Evolutionary conservation across 2,329 filamentous ascomycete genomes (phyloP).

Genomic region (Aspergillus fischeri): DNA sequence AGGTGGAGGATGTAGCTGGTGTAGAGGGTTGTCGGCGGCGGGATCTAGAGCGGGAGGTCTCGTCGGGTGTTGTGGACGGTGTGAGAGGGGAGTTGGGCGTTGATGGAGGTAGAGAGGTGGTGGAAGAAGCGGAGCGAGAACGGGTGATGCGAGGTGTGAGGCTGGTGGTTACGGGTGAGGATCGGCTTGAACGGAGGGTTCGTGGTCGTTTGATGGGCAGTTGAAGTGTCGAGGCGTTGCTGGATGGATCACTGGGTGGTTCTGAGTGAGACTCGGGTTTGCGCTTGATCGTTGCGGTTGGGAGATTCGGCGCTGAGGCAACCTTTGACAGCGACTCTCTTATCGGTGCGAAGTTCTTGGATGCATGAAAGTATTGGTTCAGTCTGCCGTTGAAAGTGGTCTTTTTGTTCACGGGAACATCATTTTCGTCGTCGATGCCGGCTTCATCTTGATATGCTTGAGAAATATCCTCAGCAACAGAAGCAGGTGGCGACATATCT

Average conservation of each 20-base stretch:
- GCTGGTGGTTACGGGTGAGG: not conserved
- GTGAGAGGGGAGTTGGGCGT: conserved; percentile 1
- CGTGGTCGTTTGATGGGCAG: conserved; percentile 15
- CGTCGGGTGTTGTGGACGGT: conserved; percentile 5
- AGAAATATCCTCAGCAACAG: not conserved
- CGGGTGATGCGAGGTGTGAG: conserved; percentile 11
- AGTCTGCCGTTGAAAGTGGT: conserved; percentile 36
- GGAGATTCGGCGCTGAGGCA: not conserved
- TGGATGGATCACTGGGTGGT: not conserved
- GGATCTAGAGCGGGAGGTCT: conserved; percentile 4
- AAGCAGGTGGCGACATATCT: not conserved
- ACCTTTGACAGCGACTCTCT: not conserved
- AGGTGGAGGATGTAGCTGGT: conserved; percentile 16
- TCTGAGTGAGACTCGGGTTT: not conserved
- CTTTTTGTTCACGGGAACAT: conserved; percentile 30
- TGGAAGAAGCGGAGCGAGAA: conserved; percentile 11
- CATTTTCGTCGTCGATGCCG: conserved; percentile 7
- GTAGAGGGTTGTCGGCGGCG: conserved; percentile 13
- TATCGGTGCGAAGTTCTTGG: not conserved
- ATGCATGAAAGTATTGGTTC: conserved; percentile 29
- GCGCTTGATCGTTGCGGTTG: not conserved
- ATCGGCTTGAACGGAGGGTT: not conserved
- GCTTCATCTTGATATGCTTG: not conserved
- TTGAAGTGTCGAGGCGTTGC: not conserved
- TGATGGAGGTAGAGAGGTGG: conserved; percentile 1